Base-by-base conservation (phyloP, 1,284 basidiomycete genomes). In the Agroathelia rolfsii region DNA sequence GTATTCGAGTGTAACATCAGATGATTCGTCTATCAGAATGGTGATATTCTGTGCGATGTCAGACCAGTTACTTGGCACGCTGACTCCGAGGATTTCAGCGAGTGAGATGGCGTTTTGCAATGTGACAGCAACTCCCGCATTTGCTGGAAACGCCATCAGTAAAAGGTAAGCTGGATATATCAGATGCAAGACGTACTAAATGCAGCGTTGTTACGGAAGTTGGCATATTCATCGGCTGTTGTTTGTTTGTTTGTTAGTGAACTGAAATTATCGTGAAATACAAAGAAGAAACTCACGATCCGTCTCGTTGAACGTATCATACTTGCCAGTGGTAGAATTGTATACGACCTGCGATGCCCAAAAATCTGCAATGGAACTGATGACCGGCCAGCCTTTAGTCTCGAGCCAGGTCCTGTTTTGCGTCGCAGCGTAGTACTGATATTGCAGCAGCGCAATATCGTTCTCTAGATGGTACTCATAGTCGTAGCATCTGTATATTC, bases 401-500 rank as follows among this genome's bases (percentile, higher is more conserved):
- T 32, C 30, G n/a, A 32, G 30, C 30, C 30, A 32, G 12, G 30
- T 32, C 15, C 14, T 32, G 20, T 32, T 32, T 22, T 32, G 30
- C 30, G 30, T 32, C n/a, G 30, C 10, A 6, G 30, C 30, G 11
- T 20, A 32, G 20, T 32, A 32, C 20, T 32, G 30, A 11, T n/a
- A 32, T 22, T 32, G 30, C 18, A 22, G 19, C n/a, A 32, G 16
- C 20, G 30, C 13, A 20, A 32, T 32, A 22, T 32, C 30, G 30
- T 32, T 32, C n/a, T 32, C 20, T 7, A 32, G 14, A 13, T 32
- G 30, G 9, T 32, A 20, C 15, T 32, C 30, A 17, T 24, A n/a
- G 22, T 9, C 22, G 22, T 9, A 9, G 22, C 8, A n/a, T n/a
- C 9, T 24, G 22, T 24, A 24, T 9, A 9, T 8, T n/a, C 8